These are phyloP conservation scores for Triticum monococcum DNA, from an alignment of 176 grass and related monocot species.

Conservation along the genomic window DNA sequence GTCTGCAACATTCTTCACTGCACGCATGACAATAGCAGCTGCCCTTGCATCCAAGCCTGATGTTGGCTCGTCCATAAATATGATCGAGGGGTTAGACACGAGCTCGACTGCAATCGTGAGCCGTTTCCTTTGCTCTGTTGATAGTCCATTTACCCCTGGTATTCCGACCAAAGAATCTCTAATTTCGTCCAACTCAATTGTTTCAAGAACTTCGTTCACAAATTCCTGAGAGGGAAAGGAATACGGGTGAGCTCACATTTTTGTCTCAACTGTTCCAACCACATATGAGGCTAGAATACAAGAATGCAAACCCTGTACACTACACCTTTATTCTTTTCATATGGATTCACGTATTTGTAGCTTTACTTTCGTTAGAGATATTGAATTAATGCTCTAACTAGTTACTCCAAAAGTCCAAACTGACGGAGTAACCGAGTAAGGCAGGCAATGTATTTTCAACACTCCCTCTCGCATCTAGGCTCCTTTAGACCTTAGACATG, in stretches of 20 bases:
- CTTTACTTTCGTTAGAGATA: not conserved
- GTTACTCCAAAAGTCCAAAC: too few relatives aligned
- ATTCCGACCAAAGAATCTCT: conserved; percentile 65
- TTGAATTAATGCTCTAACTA: too few relatives aligned
- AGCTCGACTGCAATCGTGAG: conserved; percentile 76
- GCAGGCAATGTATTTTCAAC: too few relatives aligned
- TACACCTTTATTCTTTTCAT: not conserved
- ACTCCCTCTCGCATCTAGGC: too few relatives aligned
- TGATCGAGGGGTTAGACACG: conserved; percentile 70
- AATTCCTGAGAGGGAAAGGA: conserved; percentile 51
- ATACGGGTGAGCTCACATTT: not conserved
- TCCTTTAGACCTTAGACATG: too few relatives aligned
- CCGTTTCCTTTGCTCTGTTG: conserved; percentile 70
- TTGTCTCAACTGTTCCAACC: not conserved
- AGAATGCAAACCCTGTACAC: not conserved
- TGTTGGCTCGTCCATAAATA: conserved; percentile 91
- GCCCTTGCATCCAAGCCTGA: conserved; percentile 70
- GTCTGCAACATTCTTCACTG: conserved; percentile 63
- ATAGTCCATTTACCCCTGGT: conserved; percentile 57
- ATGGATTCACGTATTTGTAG: not conserved
- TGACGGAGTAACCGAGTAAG: too few relatives aligned
- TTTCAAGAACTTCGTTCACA: conserved; percentile 74
- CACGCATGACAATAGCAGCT: conserved; percentile 73
- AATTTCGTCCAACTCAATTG: conserved; percentile 74
- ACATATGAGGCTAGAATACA: not conserved